Base-by-base conservation (phyloP, 345 rosid genomes). In the Murraya koenigii region DNA sequence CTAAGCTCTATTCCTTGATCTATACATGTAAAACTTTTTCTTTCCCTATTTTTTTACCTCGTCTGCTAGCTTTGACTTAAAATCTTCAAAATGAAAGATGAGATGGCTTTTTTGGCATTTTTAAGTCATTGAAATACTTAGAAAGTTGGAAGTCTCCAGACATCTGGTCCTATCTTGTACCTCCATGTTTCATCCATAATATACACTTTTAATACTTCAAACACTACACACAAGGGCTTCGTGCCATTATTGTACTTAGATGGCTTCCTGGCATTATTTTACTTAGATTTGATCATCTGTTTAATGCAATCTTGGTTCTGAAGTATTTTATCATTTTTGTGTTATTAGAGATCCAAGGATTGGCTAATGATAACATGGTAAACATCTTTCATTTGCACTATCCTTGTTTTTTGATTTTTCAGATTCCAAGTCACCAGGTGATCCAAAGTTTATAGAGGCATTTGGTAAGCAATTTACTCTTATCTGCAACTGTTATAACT, bases 371-470 rank as follows among this genome's bases (percentile, higher is more conserved):
- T n/a, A 49, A 49, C 23, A 67, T 49, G 83, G 3, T 25, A 72
- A 32, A 28, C 65, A 66, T 58, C 22, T 56, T 66, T 66, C 36
- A 35, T 26, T 5, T 5, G 47, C 44, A 44, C 7, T 82, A 30
- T 33, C 62, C 59, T 76, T 30, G 36, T 58, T 73, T 74, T 66
- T 66, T 35, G 5, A 63, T 81, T 85, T 85, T 84, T 82, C 91
- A 92, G 98, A 88, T 81, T 85, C 88, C 56, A 95, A 81, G 80
- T 79, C 86, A 63, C 80, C 80, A 5, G 87, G 88, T 77, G 96
- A 91, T 80, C 85, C 90, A 78, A 94, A 83, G 83, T 87, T 88
- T 76, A 62, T 88, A 30, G 99, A 96, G 85, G 89, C 91, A 79
- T 89, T 81, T 81, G 98, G 98, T 93, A 88, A 88, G 89, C 25